A percentile compares a stretch with the other conserved stretches of the same genome.
Conservation (phyloP, 2,329 filamentous ascomycete species). For the Fulvia fulva region DNA sequence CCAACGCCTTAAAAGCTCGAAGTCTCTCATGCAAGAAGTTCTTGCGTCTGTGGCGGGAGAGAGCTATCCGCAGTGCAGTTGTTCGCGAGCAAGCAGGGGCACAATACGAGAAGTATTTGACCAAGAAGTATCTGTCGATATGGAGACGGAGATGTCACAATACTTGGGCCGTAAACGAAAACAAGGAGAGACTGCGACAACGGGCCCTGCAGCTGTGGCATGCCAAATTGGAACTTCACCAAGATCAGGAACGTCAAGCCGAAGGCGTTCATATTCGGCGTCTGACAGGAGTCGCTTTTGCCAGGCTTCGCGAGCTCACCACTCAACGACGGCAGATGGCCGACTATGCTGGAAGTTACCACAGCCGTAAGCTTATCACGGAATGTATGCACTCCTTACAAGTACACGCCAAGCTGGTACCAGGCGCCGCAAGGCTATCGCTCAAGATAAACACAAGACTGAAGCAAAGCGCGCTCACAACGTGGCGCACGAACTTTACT, state of each 20-base stretch:
- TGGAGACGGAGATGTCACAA: conserved; percentile 25
- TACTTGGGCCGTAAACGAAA: conserved; percentile 31
- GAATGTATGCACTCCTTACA: conserved; percentile 30
- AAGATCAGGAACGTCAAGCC: conserved; percentile 12
- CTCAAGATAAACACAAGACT: conserved; percentile 44
- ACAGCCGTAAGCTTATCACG: conserved; percentile 1
- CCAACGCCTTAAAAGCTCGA: conserved; percentile 54
- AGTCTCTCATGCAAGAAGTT: conserved; percentile 54
- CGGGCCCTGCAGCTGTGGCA: conserved; percentile 14
- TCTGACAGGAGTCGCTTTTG: not conserved
- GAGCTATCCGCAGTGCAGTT: conserved; percentile 28
- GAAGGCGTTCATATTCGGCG: not conserved
- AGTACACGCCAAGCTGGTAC: conserved; percentile 42
- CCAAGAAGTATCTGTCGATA: conserved; percentile 24
- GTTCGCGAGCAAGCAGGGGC: conserved; percentile 24
- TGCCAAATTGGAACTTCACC: conserved; percentile 2
- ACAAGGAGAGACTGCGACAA: conserved; percentile 27
- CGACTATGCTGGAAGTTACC: not conserved
- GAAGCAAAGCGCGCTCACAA: conserved; percentile 43
- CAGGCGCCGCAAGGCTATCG: conserved; percentile 41
- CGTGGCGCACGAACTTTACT: conserved; percentile 46
- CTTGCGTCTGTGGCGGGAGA: conserved; percentile 51
- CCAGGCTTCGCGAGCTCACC: not conserved
- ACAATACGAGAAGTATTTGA: conserved; percentile 25
- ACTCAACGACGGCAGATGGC: not conserved